Conservation (phyloP, 2,329 filamentous ascomycete genomes). For the Calycina herbarum region DNA sequence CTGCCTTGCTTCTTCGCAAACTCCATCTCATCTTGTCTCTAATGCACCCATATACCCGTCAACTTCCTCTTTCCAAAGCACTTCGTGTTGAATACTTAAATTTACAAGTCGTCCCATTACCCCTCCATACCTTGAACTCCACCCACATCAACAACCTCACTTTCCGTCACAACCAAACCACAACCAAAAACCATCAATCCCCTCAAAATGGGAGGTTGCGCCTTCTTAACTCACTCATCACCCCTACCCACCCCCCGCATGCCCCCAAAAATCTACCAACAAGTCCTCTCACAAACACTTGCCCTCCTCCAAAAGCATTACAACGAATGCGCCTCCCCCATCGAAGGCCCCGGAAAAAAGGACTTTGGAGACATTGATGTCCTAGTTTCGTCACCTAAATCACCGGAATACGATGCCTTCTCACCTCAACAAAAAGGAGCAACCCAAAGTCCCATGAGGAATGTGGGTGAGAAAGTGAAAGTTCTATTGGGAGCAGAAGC, state of each 20-base stretch:
- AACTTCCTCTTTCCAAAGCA: not conserved
- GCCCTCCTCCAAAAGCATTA: conserved; percentile 53
- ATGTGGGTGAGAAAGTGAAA: conserved; percentile 11
- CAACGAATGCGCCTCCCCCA: conserved; percentile 55
- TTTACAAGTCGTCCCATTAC: not conserved
- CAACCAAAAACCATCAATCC: not conserved
- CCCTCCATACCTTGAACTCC: not conserved
- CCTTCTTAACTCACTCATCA: conserved; percentile 50
- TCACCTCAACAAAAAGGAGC: not conserved
- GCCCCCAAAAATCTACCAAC: conserved; percentile 55
- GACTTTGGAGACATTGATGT: conserved; percentile 76
- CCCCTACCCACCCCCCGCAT: conserved; percentile 66
- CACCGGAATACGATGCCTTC: conserved; percentile 15
- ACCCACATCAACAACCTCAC: not conserved
- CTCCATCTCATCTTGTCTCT: not conserved
- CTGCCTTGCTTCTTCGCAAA: not conserved
- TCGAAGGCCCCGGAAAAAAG: conserved; percentile 67
- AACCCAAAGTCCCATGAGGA: conserved; percentile 38
- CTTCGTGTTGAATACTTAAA: not conserved
- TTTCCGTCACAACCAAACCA: too few relatives aligned
- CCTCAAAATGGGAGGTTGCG: conserved; percentile 64
- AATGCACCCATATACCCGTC: not conserved
- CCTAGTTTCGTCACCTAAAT: conserved; percentile 48
- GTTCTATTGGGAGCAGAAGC: conserved; percentile 47
- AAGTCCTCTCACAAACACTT: conserved; percentile 49